These are phyloP conservation scores for Pichia nakasei DNA, from an alignment of 805 yeast species.

Conservation along the genomic window DNA sequence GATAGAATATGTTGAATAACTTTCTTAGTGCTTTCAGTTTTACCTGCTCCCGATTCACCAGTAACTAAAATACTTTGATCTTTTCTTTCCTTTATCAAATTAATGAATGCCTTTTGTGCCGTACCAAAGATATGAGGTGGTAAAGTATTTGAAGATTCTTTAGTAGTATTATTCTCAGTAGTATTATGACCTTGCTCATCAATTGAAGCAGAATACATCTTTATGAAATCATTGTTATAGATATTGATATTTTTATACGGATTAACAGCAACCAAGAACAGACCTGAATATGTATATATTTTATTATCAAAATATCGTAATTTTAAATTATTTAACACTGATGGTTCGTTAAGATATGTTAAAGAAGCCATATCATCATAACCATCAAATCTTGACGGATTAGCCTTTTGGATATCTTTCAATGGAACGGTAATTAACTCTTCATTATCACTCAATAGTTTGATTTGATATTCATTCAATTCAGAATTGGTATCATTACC, in stretches of 20 bases:
- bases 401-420: slow-evolving; percentile 51
- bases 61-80: slow-evolving; percentile 94
- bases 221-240: slow-evolving; percentile 52
- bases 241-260: slow-evolving; percentile 76
- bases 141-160: slow-evolving; percentile 3
- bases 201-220: slow-evolving; percentile 31
- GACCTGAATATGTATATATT: slow-evolving; percentile 91
- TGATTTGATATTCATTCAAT: slow-evolving; percentile 20
- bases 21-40: slow-evolving; percentile 93
- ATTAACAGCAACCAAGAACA: slow-evolving; percentile 89
- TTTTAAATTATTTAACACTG: slow-evolving; percentile 79
- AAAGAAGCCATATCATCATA: slow-evolving; percentile 94
- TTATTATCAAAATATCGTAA: slow-evolving; percentile 67
- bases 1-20: slow-evolving; percentile 87
- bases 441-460: slow-evolving; percentile 3
- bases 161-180: slow-evolving; percentile 16
- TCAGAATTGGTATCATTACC: slow-evolving; percentile 26
- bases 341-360: slow-evolving; percentile 89
- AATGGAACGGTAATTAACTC: slow-evolving; percentile 31
- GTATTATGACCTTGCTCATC: too few relatives aligned
- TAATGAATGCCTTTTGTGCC: slow-evolving; percentile 78
- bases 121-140: slow-evolving; percentile 89
- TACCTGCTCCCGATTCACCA: slow-evolving; percentile 99
- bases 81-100: slow-evolving; percentile 54
- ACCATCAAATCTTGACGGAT: slow-evolving; percentile 83